Base-by-base conservation (phyloP, 192 early-diverging fungal species). In the Coemansia sp. region DNA sequence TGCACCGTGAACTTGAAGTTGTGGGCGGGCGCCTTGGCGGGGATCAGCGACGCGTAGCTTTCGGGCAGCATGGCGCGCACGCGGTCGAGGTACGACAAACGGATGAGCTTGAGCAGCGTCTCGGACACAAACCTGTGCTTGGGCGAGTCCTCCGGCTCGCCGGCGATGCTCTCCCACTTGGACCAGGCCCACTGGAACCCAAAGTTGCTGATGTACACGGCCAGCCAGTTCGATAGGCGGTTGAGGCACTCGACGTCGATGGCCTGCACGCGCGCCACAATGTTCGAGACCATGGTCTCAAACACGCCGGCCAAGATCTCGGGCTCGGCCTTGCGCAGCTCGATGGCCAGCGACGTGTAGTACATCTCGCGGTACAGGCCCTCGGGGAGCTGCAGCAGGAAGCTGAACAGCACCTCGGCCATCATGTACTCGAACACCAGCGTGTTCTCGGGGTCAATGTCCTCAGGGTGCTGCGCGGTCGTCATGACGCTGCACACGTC, bases 121-220 rank as follows among this genome's bases (percentile, higher is more conserved):
- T 98, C 96, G 27, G 89, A 83, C 49, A 94, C 85, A 73, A 98
- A 98, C 27, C 68, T 43, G 22, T 71, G 75, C 22, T 62, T 58
- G 10, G 74, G 75, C 64, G 69, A 42, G 35, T 37, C 67, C 25
- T 59, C 68, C 6, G 62, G 17, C 36, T 76, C 79, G 10, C 41
- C 31, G 15, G 63, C 70, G 3, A 47, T 63, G 25, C 22, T 24
- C 65, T 54, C 67, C 96, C 95, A 98, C 61, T 86, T 89, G 25
- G 68, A 59, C 95, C 95, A 97, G 66, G 92, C 88, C 94, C 94
- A 97, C 27, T 87, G 83, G 77, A 89, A 96, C 12, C 85, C 89
- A 86, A 97, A 95, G 79, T 98, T 98, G 73, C 94, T 95, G 51
- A 99, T 77, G 77, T 96, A 95, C 59, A 93, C 88, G 0, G 92